Evolutionary conservation across 257 asterid genomes (phyloP), one percentile per base, ranked within the genome.

Genomic region (Henckelia pumila): DNA sequence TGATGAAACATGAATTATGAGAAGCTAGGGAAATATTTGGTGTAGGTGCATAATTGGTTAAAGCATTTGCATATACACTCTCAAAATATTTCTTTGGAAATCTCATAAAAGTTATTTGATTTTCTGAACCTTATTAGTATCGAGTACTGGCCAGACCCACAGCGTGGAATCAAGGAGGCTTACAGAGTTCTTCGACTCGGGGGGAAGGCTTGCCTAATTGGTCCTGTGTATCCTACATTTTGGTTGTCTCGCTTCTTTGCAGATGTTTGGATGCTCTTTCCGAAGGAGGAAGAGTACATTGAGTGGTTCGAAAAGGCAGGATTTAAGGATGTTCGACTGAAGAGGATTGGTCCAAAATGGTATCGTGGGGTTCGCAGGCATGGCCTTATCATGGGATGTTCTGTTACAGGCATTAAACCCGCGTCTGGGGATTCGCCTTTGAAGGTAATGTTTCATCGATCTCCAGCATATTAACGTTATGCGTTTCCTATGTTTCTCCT

Each of bases 81-180:
- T 24, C 7, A n/a, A 56, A 44, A 40, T 40, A n/a, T 21, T 37
- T 35, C 62, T 29, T 32, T 30, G 63, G 49, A 28, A 20, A 62
- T 65, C 66, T 64, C 20, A 7, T 59, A 3, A 28, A 70, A 22
- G 59, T 68, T 72, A 25, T 24, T 61, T 59, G 68, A 49, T 20
- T 71, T 64, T 60, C 22, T 70, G 58, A 6, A 6, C 73, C 28
- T 64, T 80, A 56, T 63, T 83, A 88, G 99, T 70, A 93, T 90
- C 56, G 97, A 93, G 80, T 93, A 93, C 83, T 93, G 99, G 99
- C 99, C 99, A 5, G 99, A 93, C 76, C 99, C 99, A 33, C 99
- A 90, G 67, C 96, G 97, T 32, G 99, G 99, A 52, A 90, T 93
- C 74, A 75, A 19, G 79, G 99, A 90, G 86, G 99, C 99, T 4